Percentiles rank a stretch among this genome's conserved stretches.
Evolutionary conservation across 495 filamentous ascomycete genomes (phyloP).

Genomic region (Aspergillus cavernicola): DNA sequence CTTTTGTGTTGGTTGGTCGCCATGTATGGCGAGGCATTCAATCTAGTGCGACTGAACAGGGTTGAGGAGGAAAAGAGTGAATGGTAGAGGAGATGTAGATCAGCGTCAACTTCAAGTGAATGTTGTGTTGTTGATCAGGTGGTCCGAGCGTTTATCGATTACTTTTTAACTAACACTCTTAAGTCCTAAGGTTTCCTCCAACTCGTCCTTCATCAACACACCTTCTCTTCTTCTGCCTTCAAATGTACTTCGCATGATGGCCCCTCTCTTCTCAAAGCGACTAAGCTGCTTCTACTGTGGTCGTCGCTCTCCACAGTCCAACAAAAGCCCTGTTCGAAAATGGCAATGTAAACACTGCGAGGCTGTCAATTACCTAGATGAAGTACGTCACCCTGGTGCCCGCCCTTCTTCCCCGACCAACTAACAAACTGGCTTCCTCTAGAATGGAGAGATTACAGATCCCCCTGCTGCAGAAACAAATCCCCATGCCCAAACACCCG

Average conservation of each 20-base stretch:
- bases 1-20: background rate
- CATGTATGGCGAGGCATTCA: background rate
- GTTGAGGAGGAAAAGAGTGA: too few relatives aligned
- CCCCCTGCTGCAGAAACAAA: conserved; percentile 61
- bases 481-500: conserved; percentile 21
- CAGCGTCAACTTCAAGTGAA: background rate
- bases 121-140: conserved; percentile 22
- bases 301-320: conserved; percentile 51
- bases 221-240: conserved; percentile 4
- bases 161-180: too few relatives aligned
- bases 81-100: too few relatives aligned
- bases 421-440: background rate
- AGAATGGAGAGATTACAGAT: conserved; percentile 85
- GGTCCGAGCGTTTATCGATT: conserved; percentile 29
- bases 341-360: conserved; percentile 74
- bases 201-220: conserved; percentile 6
- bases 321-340: conserved; percentile 48
- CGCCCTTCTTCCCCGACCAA: conserved; percentile 4
- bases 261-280: conserved; percentile 42
- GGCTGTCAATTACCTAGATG: conserved; percentile 77
- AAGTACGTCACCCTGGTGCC: conserved; percentile 34
- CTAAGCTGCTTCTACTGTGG: conserved; percentile 78
- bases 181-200: conserved; percentile 13
- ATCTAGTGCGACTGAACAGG: background rate
- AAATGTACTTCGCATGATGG: conserved; percentile 39